Percentiles rank a stretch among this genome's conserved stretches.
Evolutionary conservation across 306 rosid genomes (phyloP).

Genomic region (Rubus idaeus): DNA sequence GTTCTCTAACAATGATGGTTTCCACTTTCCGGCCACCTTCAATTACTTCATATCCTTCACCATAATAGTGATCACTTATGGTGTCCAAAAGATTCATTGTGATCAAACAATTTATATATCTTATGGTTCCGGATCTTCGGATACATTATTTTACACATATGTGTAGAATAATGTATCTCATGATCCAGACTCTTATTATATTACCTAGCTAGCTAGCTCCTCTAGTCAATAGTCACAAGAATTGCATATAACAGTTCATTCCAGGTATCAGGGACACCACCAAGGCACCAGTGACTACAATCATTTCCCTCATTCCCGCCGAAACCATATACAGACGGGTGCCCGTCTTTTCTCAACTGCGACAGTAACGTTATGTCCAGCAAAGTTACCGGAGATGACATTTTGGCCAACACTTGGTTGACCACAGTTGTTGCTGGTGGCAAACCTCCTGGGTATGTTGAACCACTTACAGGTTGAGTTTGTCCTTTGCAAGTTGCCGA

Average conservation of each 20-base stretch:
- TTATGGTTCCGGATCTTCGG: background rate
- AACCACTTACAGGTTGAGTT: constrained; percentile 20
- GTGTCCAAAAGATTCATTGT: background rate
- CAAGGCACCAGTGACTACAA: constrained; percentile 45
- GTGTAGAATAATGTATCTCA: background rate
- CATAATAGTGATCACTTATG: background rate
- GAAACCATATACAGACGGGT: constrained; percentile 27
- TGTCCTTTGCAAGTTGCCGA: constrained; percentile 31
- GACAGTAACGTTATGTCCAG: constrained; percentile 32
- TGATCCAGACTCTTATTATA: background rate
- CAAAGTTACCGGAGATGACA: constrained; percentile 14
- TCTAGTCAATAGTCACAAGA: background rate
- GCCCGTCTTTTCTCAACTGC: constrained; percentile 42
- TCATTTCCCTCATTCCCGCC: constrained; percentile 28
- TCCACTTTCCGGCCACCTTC: no score
- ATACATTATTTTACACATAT: background rate
- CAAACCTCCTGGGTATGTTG: constrained; percentile 18
- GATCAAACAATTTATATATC: background rate
- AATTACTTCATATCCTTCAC: background rate
- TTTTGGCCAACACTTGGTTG: constrained; percentile 24
- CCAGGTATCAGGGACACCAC: constrained; percentile 44
- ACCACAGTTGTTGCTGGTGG: constrained; percentile 17
- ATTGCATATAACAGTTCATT: constrained; percentile 25
- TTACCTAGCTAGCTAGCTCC: background rate
- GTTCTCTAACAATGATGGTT: background rate